Evolutionary conservation across 2,329 filamentous ascomycete species (phyloP).

Genomic region (Penicillium italicum): DNA sequence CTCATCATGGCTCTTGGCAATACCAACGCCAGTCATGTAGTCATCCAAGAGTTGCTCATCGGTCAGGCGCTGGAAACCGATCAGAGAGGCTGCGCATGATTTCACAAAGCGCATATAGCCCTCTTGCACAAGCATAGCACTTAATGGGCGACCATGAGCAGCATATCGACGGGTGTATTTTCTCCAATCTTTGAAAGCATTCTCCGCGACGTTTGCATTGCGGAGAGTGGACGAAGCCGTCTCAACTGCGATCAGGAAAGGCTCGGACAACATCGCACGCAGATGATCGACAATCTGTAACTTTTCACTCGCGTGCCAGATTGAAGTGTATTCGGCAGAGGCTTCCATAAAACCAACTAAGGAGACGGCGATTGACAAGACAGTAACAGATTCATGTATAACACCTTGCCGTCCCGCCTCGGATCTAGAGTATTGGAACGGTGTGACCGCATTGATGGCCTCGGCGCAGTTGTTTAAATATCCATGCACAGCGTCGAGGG

Average conservation of each 20-base stretch:
- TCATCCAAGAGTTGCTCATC: constrained; percentile 68
- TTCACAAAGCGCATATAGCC: constrained; percentile 84
- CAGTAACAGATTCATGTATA: constrained; percentile 60
- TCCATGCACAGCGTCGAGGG: constrained; percentile 63
- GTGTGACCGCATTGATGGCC: constrained; percentile 55
- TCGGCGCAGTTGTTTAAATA: constrained; percentile 70
- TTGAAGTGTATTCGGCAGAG: constrained; percentile 69
- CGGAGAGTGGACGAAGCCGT: constrained; percentile 86
- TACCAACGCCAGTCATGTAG: constrained; percentile 59
- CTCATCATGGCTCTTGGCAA: constrained; percentile 41
- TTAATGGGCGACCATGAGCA: constrained; percentile 71
- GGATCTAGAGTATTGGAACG: constrained; percentile 56
- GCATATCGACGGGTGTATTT: constrained; percentile 80
- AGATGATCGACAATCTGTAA: constrained; percentile 69
- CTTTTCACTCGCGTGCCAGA: constrained; percentile 75
- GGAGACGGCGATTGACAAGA: constrained; percentile 75
- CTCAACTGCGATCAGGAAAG: constrained; percentile 81
- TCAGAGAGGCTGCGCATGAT: constrained; percentile 69
- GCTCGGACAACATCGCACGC: constrained; percentile 71
- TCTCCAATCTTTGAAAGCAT: constrained; percentile 77
- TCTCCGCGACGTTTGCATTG: constrained; percentile 66
- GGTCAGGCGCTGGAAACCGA: constrained; percentile 58
- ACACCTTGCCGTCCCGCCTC: constrained; percentile 40
- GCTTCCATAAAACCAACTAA: constrained; percentile 89
- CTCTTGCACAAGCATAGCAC: constrained; percentile 85